Conservation (phyloP, 164 flowering plant genomes). For the Chimonanthus salicifolius region DNA sequence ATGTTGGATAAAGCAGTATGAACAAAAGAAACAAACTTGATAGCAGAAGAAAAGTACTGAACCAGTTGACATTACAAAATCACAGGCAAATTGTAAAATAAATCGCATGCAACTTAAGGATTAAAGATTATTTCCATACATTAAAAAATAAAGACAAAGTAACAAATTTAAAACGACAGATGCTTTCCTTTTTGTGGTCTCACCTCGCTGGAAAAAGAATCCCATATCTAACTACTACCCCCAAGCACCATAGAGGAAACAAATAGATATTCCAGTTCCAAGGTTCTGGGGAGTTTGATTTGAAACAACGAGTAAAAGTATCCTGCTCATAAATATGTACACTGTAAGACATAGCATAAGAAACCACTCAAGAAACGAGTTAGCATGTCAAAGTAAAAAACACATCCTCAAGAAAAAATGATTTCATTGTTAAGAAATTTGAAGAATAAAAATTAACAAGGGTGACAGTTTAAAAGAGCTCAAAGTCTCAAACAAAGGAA, state of each 20-base stretch:
- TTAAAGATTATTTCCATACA: too few relatives aligned
- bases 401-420: not conserved
- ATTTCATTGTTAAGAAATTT: not conserved
- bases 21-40: constrained; percentile 2
- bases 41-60: not conserved
- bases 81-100: not conserved
- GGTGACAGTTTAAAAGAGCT: not conserved
- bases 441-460: not conserved
- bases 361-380: not conserved
- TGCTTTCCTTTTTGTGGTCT: not conserved
- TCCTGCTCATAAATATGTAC: constrained; percentile 44
- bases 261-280: constrained; percentile 97
- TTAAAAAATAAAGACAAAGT: too few relatives aligned
- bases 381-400: not conserved
- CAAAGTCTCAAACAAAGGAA: not conserved
- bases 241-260: constrained; percentile 91
- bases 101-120: not conserved
- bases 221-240: constrained; percentile 71
- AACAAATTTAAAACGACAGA: not conserved
- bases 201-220: constrained; percentile 78
- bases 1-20: not conserved
- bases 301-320: constrained; percentile 95
- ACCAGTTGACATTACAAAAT: not conserved
- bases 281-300: constrained; percentile 95
- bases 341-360: not conserved